Evolutionary conservation across 768 basidiomycete genomes (phyloP), one percentile per base, ranked within the genome.

Genomic region (Boletus subparvulus): DNA sequence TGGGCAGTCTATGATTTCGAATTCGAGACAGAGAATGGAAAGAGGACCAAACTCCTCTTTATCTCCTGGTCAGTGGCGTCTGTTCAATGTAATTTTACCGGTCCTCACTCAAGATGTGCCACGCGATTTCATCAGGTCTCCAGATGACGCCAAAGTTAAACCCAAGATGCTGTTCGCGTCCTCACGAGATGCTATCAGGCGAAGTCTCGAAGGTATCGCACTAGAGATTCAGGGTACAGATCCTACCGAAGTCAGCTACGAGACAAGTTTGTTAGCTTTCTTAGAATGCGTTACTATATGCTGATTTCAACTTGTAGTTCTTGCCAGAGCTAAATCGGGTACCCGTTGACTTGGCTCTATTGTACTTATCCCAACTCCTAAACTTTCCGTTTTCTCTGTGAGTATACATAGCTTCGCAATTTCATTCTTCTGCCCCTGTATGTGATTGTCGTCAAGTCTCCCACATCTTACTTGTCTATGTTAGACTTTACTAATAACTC

Each of bases 91-190:
- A 4, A 37, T 17, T 41, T 40, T 3, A 28, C 26, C 35, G 8
- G 19, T 47, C 4, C 37, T 58, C 33, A 54, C 40, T 13, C 42
- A 36, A 50, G 9, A 3, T 21, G 19, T 30, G 12, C 19, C 36
- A 17, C 30, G 7, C 17, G 3, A 47, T 59, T 36, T 33, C n/a
- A 41, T 28, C 67, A 98, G 96, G 96, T 80, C 86, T 17, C 95
- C 97, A 58, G 94, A 97, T 65, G 72, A 69, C 21, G 86, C 94
- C 43, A 90, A 84, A 78, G 79, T 96, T 73, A 94, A 86, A 77
- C 74, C 81, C 69, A 98, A 95, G 88, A 98, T 98, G 95, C 68
- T 97, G 64, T 90, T 83, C 74, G 89, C 96, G n/a, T 86, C 92
- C 24, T 98, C 96, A 50, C 89, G 86, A 70, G 90, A 93, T 14